phyloP scores from a whole-genome alignment of 208 protist genomes.

The Eutreptiella sp. region DNA sequence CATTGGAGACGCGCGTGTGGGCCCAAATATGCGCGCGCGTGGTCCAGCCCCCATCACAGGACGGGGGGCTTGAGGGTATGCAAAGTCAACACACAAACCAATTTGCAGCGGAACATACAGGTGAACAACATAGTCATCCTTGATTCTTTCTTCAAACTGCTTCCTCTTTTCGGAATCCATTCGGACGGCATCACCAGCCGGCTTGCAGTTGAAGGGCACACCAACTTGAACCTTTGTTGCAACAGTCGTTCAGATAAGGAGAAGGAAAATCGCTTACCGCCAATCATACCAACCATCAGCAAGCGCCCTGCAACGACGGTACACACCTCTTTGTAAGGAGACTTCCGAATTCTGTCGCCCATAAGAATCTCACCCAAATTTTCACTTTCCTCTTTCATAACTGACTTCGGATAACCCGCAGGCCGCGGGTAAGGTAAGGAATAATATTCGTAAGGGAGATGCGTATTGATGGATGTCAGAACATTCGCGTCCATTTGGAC shows the following conservation, averaged over 20 bases:
- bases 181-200: conserved; percentile 26
- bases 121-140: conserved; percentile 37
- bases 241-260: conserved; percentile 22
- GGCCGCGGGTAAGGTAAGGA: conserved; percentile 54
- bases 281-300: no score
- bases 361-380: conserved; percentile 74
- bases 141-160: conserved; percentile 7
- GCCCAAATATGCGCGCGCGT: no score
- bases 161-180: conserved; percentile 11
- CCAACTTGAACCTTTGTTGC: neutral
- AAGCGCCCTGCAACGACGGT: no score
- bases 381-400: conserved; percentile 39
- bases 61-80: no score
- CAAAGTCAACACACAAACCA: conserved; percentile 12
- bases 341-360: conserved; percentile 71
- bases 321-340: conserved; percentile 55
- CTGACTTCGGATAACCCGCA: conserved; percentile 14
- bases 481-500: conserved; percentile 55
- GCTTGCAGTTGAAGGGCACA: conserved; percentile 33
- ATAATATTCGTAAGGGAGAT: conserved; percentile 79
- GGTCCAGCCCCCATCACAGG: no score
- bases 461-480: conserved; percentile 58
- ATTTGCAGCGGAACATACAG: conserved; percentile 17
- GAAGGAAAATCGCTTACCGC: no score
- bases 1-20: no score